Base-by-base conservation (phyloP, 179 eudicot species). In the Gypsophila paniculata region DNA sequence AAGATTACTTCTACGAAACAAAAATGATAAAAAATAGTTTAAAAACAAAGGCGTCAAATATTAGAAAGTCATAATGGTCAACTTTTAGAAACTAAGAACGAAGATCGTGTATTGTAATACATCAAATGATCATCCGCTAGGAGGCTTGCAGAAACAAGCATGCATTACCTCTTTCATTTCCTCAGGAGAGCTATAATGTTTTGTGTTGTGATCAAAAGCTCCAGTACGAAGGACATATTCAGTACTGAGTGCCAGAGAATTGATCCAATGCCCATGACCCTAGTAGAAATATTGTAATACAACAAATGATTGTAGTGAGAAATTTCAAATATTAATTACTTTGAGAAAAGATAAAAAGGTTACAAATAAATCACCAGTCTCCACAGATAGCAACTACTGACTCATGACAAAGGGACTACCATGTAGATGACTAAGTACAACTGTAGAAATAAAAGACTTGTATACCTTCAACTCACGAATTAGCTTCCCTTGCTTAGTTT, bases 261-360 rank as follows among this genome's bases (percentile, higher is more conserved):
- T 93, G 42, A 93, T 93, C 98, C 98, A 91, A 85, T 93, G 98
- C 13, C 96, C 97, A 74, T 93, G 98, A 38, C 98, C 98, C 98
- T 93, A 69, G 42, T 57, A 72, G 34, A 74, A 57, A 80, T 19
- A 54, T 23, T 17, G 70, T 52, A 68, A 10, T 11, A 26, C 21
- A 68, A 54, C 21, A 49, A 48, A 11, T 11, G 49, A 66, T 4
- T 65, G 36, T 15, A n/a, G 22, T 42, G 29, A 65, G 39, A 59
- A 11, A 70, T 70, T 36, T 55, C 19, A 70, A 36, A 52, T 18
- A 62, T 32, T 12, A 11, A 2, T 34, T 59, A 36, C 14, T 39
- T 38, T 2, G 51, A 49, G 9, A 54, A 26, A 23, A 63, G 8
- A 26, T n/a, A 65, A 63, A n/a, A 26, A 65, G n/a, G 67, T 25